These are phyloP conservation scores for Ophiostoma populinum DNA, from an alignment of 2,329 filamentous ascomycete genomes.

Conservation along the genomic window DNA sequence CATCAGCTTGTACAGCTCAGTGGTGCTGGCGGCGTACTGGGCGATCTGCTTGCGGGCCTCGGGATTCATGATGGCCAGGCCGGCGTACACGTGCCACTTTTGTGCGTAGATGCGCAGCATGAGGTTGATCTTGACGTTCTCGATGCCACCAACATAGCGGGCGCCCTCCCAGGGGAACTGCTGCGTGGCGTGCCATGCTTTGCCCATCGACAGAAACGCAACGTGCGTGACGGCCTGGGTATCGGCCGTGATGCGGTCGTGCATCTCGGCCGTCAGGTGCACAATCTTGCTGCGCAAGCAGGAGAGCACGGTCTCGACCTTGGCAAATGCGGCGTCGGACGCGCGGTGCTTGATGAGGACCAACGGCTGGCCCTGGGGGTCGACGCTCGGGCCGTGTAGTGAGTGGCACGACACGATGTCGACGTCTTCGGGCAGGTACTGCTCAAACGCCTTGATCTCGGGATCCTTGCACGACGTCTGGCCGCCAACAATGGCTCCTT, in stretches of 20 bases:
- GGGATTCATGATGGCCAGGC: constrained; percentile 90
- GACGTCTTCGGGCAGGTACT: constrained; percentile 71
- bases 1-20: constrained; percentile 94
- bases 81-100: constrained; percentile 99
- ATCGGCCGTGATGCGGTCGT: constrained; percentile 95
- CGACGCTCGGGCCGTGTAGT: constrained; percentile 80
- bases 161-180: constrained; percentile 95
- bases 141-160: constrained; percentile 93
- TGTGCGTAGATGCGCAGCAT: constrained; percentile 94
- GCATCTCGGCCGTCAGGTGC: constrained; percentile 67
- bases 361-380: constrained; percentile 68
- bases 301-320: constrained; percentile 65
- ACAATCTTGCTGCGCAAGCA: constrained; percentile 79
- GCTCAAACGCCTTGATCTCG: constrained; percentile 85
- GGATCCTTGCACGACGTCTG: constrained; percentile 98
- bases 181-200: constrained; percentile 85
- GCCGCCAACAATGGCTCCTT: constrained; percentile 86
- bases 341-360: constrained; percentile 84
- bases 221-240: constrained; percentile 97
- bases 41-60: constrained; percentile 81
- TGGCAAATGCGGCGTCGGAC: constrained; percentile 53
- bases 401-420: constrained; percentile 94
- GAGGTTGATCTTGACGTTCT: constrained; percentile 98
- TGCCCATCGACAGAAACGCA: constrained; percentile 93
- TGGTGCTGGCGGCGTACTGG: constrained; percentile 84